Base-by-base conservation (phyloP, 2,329 filamentous ascomycete species). In the Epichloe festucae region DNA sequence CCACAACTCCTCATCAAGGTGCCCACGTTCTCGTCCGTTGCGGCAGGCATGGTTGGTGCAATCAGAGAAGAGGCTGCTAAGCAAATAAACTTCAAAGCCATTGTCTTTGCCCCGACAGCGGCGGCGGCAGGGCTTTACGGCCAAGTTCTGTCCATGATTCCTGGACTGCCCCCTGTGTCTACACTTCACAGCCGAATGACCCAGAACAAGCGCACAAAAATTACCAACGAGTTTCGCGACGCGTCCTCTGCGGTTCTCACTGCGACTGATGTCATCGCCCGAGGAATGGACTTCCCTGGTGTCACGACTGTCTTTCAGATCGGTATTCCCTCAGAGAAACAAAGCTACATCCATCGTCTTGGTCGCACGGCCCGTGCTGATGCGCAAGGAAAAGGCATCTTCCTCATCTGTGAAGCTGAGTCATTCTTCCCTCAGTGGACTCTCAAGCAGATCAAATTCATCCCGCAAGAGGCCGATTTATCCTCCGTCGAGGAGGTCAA, bases 61-160 rank as follows among this genome's bases (percentile, higher is more conserved):
- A 69, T 84, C 17, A 67, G 70, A 3, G 64, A 71, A 52, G 75
- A 79, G 56, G 62, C 65, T 10, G 59, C 63, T 4, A 62, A 63
- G 47, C 59, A 63, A 11, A 66, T 69, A 5, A 73, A 76, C 1
- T 90, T 95, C 78, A 95, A 95, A 69, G 86, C 86, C 34, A 89
- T 95, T 58, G 70, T 91, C 38, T 95, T 91, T 68, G 85, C 85
- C 57, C 84, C 84, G 50, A 79, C 78, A 0, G 76, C 77, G 3
- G 71, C 69, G 2, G 68, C 73, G 1, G 75, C 74, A 4, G 74
- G 73, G 41, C 72, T 79, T 46, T 76, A 79, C 59, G 68, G 71
- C 21, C 61, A 71, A 14, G 52, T 79, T 19, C 68, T 79, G 3
- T 64, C 62, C 27, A 55, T 59, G 19, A 58, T 71, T 19, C 59